Evolutionary conservation across 352 stramenopile genomes (phyloP), one percentile per base, ranked within the genome.

Genomic region (Pythium angustatum): DNA sequence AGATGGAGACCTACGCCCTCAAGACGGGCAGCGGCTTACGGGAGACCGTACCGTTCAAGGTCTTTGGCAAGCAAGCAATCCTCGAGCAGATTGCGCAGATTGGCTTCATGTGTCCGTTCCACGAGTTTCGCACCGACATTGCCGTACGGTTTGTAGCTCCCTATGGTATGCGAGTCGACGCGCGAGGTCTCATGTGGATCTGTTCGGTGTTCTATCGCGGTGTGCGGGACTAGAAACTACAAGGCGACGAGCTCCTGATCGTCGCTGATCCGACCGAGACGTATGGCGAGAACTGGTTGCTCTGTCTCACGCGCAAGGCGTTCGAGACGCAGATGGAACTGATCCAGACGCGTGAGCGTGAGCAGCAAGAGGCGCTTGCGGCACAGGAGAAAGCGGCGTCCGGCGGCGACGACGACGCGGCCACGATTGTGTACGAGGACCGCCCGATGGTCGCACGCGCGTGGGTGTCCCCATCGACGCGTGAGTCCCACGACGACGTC

Each of bases 281-380:
- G 19, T 94, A 91, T 56, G 85, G 85, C n/a, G 83, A 94, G 52
- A 94, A 94, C 69, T 94, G 83, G 83, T 62, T 93, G 64, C 62
- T 94, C 11, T 91, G 80, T 44, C 67, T 94, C n/a, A 91, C 79
- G 15, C 72, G 78, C 19, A 78, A 68, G 38, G 83, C 79, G 0
- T 86, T 84, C 54, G 83, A 94, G 22, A 43, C 65, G 36, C 82
- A 92, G 68, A 85, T 86, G 71, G 78, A 87, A 49, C n/a, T 83
- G 22, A 73, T 92, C 19, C 74, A 76, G 24, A 64, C 64, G 50
- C 72, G 72, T 2, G 81, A 88, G 40, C 71, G 79, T 3, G 79
- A 88, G 28, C 69, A 68, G 12, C 62, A 77, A 19, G 77, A 87
- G 14, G 78, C 67, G 6, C 56, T 89, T 19, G 66, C 48, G 5